Evolutionary conservation across 345 rosid genomes (phyloP).

Genomic region (Pugionium dolabratum): DNA sequence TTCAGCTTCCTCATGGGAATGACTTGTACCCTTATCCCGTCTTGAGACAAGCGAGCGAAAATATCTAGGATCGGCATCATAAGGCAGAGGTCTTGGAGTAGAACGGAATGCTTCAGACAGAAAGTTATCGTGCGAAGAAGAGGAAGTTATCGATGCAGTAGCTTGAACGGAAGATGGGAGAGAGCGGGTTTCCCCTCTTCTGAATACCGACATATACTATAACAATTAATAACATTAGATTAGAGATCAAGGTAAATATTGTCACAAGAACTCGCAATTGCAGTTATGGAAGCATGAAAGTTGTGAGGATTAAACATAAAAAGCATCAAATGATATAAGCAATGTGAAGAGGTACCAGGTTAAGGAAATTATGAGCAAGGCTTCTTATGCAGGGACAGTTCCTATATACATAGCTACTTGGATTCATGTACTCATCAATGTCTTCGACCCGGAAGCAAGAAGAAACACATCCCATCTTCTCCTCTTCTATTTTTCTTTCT

Average conservation of each 20-base stretch:
- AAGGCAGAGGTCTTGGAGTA: conserved; percentile 48
- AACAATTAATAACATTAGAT: conserved; percentile 23
- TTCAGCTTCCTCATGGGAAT: conserved; percentile 74
- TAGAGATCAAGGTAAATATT: conserved; percentile 4
- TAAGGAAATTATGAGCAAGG: conserved; percentile 69
- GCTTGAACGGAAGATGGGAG: conserved; percentile 78
- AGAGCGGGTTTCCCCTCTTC: conserved; percentile 74
- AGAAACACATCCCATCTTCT: conserved; percentile 80
- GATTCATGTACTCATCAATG: conserved; percentile 75
- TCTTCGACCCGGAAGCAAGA: conserved; percentile 75
- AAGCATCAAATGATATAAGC: background rate
- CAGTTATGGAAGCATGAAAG: background rate
- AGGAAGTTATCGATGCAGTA: conserved; percentile 60
- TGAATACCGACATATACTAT: conserved; percentile 70
- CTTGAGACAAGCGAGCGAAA: conserved; percentile 55
- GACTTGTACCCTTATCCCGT: conserved; percentile 86
- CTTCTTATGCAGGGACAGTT: conserved; percentile 83
- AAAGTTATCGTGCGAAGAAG: conserved; percentile 77
- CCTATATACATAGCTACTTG: conserved; percentile 68
- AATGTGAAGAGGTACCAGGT: conserved; percentile 52
- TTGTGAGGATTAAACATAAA: background rate
- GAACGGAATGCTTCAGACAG: conserved; percentile 81
- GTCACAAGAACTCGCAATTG: background rate
- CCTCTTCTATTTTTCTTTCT: conserved; percentile 40
- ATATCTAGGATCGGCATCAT: conserved; percentile 73